phyloP scores from a whole-genome alignment of 176 grass and related monocot species.

The Phoenix dactylifera region DNA sequence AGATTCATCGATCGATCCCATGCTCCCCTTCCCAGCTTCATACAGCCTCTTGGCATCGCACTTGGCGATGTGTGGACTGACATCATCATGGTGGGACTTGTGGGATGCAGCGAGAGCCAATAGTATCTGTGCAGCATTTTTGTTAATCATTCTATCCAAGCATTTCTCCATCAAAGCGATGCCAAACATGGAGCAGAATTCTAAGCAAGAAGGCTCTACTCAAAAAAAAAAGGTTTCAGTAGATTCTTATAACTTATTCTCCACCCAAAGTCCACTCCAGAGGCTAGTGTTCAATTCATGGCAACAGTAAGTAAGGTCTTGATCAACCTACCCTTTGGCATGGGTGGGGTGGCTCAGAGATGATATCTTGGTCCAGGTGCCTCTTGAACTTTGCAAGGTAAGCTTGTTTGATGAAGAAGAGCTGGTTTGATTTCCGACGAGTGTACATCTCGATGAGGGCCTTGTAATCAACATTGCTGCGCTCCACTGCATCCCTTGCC shows the following conservation, averaged over 20 bases:
- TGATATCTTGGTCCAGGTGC: slow-evolving; percentile 77
- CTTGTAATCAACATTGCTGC: slow-evolving; percentile 32
- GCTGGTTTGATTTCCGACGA: slow-evolving; percentile 60
- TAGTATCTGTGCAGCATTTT: slow-evolving; percentile 35
- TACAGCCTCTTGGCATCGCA: slow-evolving; percentile 81
- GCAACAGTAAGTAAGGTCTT: too few relatives aligned
- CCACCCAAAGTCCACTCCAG: too few relatives aligned
- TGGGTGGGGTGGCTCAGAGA: slow-evolving; percentile 46
- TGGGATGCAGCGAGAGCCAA: slow-evolving; percentile 72
- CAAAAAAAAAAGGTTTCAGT: too few relatives aligned
- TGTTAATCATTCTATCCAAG: too few relatives aligned
- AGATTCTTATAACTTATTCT: too few relatives aligned
- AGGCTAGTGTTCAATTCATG: too few relatives aligned
- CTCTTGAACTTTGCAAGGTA: slow-evolving; percentile 60
- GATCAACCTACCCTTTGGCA: slow-evolving; percentile 46
- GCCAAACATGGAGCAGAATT: too few relatives aligned
- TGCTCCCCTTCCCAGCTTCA: slow-evolving; percentile 38
- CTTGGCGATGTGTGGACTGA: slow-evolving; percentile 80
- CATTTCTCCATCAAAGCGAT: too few relatives aligned
- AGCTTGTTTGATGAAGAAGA: slow-evolving; percentile 94
- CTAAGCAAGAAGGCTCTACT: too few relatives aligned
- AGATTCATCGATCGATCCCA: slow-evolving; percentile 46
- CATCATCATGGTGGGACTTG: slow-evolving; percentile 60
- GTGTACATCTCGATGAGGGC: slow-evolving; percentile 78
- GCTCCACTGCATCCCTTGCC: slow-evolving; percentile 41